phyloP scores from a whole-genome alignment of 805 yeast species.

The Nakazawaea wickerhamii region DNA sequence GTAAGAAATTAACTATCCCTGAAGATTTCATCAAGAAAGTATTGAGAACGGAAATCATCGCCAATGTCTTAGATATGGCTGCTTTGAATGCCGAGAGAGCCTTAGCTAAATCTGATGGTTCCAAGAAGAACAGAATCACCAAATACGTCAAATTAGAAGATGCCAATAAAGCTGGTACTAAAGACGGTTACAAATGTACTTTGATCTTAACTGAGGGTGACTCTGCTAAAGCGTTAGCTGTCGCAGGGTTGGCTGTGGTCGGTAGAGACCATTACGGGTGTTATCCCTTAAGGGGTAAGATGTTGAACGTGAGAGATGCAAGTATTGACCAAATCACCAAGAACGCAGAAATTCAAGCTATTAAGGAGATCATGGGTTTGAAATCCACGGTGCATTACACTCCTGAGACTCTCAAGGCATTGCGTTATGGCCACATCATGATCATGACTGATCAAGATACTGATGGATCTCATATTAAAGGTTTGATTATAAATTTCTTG shows the following conservation, averaged over 20 bases:
- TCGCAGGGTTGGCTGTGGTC: conserved; percentile 88
- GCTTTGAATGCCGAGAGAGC: conserved; percentile 85
- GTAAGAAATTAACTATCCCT: conserved; percentile 65
- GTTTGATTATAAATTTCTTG: conserved; percentile 85
- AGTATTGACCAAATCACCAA: conserved; percentile 91
- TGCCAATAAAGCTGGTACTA: conserved; percentile 95
- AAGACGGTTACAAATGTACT: conserved; percentile 88
- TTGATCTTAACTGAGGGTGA: conserved; percentile 95
- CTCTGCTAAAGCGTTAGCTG: conserved; percentile 89
- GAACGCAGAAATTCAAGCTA: conserved; percentile 90
- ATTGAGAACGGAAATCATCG: conserved; percentile 64
- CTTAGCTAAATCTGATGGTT: conserved; percentile 83
- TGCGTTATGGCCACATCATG: conserved; percentile 96
- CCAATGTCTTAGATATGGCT: conserved; percentile 77
- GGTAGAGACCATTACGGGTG: conserved; percentile 96
- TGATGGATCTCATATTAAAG: conserved; percentile 97
- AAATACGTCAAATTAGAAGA: conserved; percentile 88
- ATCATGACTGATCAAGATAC: conserved; percentile 99
- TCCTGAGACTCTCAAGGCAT: conserved; percentile 53
- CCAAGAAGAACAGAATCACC: conserved; percentile 76
- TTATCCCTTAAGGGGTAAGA: conserved; percentile 91
- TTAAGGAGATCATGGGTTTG: conserved; percentile 91
- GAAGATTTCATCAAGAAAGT: conserved; percentile 71
- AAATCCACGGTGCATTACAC: conserved; percentile 84
- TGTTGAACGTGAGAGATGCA: conserved; percentile 94